Base-by-base conservation (phyloP, 345 rosid genomes). In the Erysimum cheiranthoides region DNA sequence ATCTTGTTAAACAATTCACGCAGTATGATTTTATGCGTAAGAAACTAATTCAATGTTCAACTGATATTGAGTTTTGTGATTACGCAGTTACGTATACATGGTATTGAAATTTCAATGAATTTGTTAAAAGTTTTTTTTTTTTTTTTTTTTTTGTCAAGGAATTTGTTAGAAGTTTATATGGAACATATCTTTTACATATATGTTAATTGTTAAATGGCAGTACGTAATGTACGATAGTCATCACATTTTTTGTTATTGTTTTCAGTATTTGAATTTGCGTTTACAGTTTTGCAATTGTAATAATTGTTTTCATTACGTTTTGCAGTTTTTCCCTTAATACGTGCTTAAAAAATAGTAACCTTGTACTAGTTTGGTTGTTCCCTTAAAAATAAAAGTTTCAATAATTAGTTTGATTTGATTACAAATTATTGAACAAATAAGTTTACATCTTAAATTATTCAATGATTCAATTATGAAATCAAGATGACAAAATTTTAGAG, bases 401-500 rank as follows among this genome's bases (percentile, higher is more conserved):
- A 5, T 36, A 5, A 21, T 21, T 12, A 36, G 10, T 8, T 27
- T 12, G 12, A 12, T 61, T 39, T 39, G 25, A 27, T 40, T 8
- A 61, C 51, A 40, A 62, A 4, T 5, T 62, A 36, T 38, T 52
- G 36, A 54, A 45, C 47, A 45, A 34, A 59, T 61, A 52, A 8
- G 52, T n/a, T 68, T 43, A 51, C 58, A 34, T 52, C n/a, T 42
- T 31, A 51, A 8, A 30, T 38, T 54, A 45, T 43, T 42, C 35
- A 53, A n/a, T 5, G 16, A 63, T 40, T 3, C 4, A 32, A 43
- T 42, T 53, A 42, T 21, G 36, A 65, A 14, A 50, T 60, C 21
- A 59, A 74, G 62, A 74, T 14, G 10, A 66, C 21, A 50, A 38
- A 51, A 73, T 13, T 1, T 16, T 14, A 68, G 12, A 28, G 27